Conservation (phyloP, 148 eudicot species). For the Vaccinium macrocarpon region DNA sequence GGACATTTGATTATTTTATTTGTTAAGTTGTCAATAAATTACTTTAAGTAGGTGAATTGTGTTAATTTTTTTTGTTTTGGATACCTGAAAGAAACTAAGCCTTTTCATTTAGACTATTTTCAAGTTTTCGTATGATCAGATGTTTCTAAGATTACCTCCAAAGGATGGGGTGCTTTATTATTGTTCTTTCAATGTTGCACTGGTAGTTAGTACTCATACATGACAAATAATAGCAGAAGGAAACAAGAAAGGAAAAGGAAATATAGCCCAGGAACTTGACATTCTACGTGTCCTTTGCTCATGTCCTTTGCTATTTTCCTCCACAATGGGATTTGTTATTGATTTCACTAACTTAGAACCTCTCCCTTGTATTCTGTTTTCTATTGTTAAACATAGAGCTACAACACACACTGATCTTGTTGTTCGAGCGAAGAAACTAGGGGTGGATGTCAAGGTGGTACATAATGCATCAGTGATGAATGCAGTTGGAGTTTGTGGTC, state of each 20-base stretch:
- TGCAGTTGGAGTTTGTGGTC: constrained; percentile 88
- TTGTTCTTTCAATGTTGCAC: no score
- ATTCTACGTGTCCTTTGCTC: not conserved
- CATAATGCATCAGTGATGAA: constrained; percentile 95
- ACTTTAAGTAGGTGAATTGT: not conserved
- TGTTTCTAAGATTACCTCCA: not conserved
- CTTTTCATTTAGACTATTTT: not conserved
- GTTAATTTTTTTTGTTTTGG: not conserved
- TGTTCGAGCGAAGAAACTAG: constrained; percentile 83
- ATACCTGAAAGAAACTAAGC: not conserved
- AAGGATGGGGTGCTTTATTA: not conserved
- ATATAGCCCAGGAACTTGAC: not conserved
- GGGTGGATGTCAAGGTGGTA: constrained; percentile 69
- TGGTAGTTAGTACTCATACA: not conserved
- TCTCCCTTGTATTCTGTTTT: not conserved
- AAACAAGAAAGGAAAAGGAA: not conserved
- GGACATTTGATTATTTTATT: not conserved
- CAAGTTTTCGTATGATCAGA: not conserved
- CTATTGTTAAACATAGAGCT: constrained; percentile 47
- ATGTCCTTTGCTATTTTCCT: not conserved
- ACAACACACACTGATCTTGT: constrained; percentile 95
- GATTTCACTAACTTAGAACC: constrained; percentile 7
- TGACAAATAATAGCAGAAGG: not conserved
- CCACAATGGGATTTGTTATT: not conserved
- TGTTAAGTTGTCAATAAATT: not conserved